These are phyloP conservation scores for Cylindrotheca closterium DNA, from an alignment of 108 stramenopile genomes.

Conservation along the genomic window DNA sequence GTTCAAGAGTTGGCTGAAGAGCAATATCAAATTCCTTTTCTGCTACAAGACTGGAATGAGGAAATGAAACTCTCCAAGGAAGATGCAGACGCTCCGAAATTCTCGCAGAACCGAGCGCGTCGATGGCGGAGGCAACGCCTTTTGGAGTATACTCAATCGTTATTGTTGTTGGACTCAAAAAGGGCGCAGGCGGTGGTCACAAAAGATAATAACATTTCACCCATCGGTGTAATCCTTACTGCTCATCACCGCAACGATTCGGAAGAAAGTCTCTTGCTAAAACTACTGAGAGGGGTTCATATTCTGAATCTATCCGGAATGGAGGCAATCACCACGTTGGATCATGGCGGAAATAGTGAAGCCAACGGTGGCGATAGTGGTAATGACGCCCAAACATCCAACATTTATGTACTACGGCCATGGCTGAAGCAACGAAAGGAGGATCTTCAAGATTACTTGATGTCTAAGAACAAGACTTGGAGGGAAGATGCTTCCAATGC, in stretches of 20 bases:
- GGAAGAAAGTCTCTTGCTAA: constrained; percentile 78
- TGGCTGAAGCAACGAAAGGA: constrained; percentile 64
- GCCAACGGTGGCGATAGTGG: too few species aligned
- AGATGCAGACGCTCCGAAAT: too few species aligned
- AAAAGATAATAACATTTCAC: constrained; percentile 7
- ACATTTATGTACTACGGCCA: constrained; percentile 61
- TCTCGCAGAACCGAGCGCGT: constrained; percentile 83
- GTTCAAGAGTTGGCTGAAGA: constrained; percentile 54
- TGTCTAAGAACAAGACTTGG: constrained; percentile 45
- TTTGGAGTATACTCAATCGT: constrained; percentile 22
- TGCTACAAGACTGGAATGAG: constrained; percentile 57
- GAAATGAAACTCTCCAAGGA: neutral
- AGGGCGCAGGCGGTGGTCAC: neutral
- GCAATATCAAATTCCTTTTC: constrained; percentile 58
- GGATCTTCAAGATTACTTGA: constrained; percentile 54
- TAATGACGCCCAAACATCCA: neutral
- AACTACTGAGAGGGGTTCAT: constrained; percentile 80
- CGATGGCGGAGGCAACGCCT: constrained; percentile 63
- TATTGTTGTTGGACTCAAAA: constrained; percentile 10
- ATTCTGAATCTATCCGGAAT: constrained; percentile 74
- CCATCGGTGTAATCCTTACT: constrained; percentile 66
- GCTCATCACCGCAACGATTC: constrained; percentile 88
- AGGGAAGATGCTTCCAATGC: constrained; percentile 79
- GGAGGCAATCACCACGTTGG: constrained; percentile 28
- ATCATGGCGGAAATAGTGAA: too few species aligned